phyloP scores from a whole-genome alignment of 768 basidiomycete genomes.

The Tubosaeta sp. region DNA sequence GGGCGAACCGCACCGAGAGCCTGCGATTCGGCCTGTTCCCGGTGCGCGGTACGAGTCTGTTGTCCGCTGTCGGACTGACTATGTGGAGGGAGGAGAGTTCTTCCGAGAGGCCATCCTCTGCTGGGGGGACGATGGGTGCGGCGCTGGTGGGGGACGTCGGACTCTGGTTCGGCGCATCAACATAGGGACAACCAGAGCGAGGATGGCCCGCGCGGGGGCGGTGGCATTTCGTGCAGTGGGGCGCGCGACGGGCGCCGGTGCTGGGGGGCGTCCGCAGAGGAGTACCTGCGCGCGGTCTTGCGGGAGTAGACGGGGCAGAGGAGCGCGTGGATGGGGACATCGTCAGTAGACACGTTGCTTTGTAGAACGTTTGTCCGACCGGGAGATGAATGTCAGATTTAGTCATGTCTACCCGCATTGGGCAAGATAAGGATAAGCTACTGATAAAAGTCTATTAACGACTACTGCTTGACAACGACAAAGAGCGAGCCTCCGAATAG shows the following conservation, averaged over 20 bases:
- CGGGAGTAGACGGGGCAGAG: constrained; percentile 29
- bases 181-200: constrained; percentile 55
- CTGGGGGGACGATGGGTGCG: neutral
- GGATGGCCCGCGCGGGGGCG: constrained; percentile 57
- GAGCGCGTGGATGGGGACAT: constrained; percentile 30
- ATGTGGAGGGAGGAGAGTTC: constrained; percentile 48
- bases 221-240: constrained; percentile 52
- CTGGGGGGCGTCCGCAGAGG: constrained; percentile 26
- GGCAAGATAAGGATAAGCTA: neutral
- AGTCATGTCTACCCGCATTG: neutral
- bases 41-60: constrained; percentile 2
- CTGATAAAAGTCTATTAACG: neutral
- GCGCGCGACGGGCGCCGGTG: constrained; percentile 45
- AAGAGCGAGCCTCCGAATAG: neutral
- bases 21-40: constrained; percentile 15
- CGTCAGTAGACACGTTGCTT: neutral
- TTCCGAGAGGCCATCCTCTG: constrained; percentile 32
- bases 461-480: neutral
- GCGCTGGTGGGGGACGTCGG: constrained; percentile 7
- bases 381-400: neutral
- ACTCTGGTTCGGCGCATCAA: constrained; percentile 24
- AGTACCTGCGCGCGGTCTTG: constrained; percentile 14
- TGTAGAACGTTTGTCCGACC: neutral
- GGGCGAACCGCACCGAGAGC: constrained; percentile 29
- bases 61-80: constrained; percentile 20